phyloP scores from a whole-genome alignment of 2,329 filamentous ascomycete genomes.

The Trichoderma sp. region DNA sequence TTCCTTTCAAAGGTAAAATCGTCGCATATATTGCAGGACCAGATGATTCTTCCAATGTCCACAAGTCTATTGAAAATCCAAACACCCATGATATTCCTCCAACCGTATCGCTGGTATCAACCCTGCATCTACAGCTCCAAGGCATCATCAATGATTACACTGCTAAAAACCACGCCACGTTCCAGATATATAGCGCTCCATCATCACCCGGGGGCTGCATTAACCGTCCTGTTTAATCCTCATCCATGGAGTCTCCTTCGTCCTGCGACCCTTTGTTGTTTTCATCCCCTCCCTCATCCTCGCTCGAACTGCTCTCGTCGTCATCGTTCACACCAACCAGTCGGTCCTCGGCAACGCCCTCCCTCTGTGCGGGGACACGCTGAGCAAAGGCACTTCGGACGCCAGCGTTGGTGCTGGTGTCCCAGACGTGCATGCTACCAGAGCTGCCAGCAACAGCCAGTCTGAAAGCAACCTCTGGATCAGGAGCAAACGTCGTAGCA shows the following conservation, averaged over 20 bases:
- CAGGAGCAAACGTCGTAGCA: conserved; percentile 83
- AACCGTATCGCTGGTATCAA: neutral
- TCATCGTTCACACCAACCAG: conserved; percentile 70
- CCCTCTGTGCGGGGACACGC: conserved; percentile 54
- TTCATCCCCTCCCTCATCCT: conserved; percentile 54
- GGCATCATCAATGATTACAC: neutral
- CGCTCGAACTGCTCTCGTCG: conserved; percentile 64
- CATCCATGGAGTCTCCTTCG: conserved; percentile 27
- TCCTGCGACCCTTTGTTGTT: conserved; percentile 12
- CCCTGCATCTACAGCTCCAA: neutral
- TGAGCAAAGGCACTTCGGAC: conserved; percentile 80
- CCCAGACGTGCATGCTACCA: conserved; percentile 90
- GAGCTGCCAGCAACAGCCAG: conserved; percentile 93
- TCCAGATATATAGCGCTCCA: conserved; percentile 7
- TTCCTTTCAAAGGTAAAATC: neutral
- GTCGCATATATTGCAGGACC: neutral
- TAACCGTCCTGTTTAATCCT: conserved; percentile 22
- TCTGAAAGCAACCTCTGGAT: conserved; percentile 85
- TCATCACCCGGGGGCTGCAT: conserved; percentile 3
- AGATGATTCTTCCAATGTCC: neutral
- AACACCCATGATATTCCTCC: neutral
- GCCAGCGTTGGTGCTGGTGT: conserved; percentile 86
- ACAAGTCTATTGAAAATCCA: conserved; percentile 2
- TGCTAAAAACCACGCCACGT: conserved; percentile 12
- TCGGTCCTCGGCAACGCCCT: conserved; percentile 64